Percentiles rank a stretch among this genome's conserved stretches.
Evolutionary conservation across 768 basidiomycete genomes (phyloP).

Genomic region (Calocera viscosa): DNA sequence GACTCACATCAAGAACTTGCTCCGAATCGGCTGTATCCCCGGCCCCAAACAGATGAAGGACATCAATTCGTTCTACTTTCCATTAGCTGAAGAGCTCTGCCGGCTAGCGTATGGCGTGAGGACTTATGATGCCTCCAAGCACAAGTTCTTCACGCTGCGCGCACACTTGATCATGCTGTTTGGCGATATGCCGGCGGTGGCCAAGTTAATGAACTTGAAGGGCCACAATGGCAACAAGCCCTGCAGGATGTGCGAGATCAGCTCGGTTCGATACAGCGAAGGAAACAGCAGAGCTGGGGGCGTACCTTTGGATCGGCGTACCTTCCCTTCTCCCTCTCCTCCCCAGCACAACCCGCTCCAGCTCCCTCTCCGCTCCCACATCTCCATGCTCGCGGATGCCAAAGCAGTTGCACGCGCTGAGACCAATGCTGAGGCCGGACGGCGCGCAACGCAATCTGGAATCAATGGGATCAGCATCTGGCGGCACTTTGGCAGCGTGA

Average conservation of each 20-base stretch:
- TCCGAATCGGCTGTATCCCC: too few relatives aligned
- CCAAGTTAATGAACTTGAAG: too few relatives aligned
- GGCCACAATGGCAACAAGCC: too few relatives aligned
- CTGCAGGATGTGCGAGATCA: slow-evolving; percentile 27
- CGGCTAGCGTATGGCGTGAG: too few relatives aligned
- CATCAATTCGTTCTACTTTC: too few relatives aligned
- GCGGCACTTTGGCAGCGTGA: slow-evolving; percentile 11
- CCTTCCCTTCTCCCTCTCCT: slow-evolving; percentile 24
- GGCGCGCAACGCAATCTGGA: slow-evolving; percentile 25
- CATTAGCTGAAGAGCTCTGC: too few relatives aligned
- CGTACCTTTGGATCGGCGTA: slow-evolving; percentile 30
- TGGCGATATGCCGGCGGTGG: too few relatives aligned
- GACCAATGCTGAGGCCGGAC: slow-evolving; percentile 19
- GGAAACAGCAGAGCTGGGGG: neutral
- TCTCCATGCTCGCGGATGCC: slow-evolving; percentile 21
- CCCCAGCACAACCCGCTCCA: slow-evolving; percentile 22
- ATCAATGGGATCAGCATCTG: slow-evolving; percentile 27
- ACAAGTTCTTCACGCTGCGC: too few relatives aligned
- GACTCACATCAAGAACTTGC: too few relatives aligned
- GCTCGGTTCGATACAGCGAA: neutral
- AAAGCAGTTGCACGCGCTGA: slow-evolving; percentile 21
- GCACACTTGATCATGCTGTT: too few relatives aligned
- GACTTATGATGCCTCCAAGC: too few relatives aligned
- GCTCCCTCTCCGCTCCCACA: slow-evolving; percentile 23
- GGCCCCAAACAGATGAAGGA: too few relatives aligned